These are phyloP conservation scores for Polysphondylium violaceum DNA, from an alignment of 78 protist species.

Conservation along the genomic window DNA sequence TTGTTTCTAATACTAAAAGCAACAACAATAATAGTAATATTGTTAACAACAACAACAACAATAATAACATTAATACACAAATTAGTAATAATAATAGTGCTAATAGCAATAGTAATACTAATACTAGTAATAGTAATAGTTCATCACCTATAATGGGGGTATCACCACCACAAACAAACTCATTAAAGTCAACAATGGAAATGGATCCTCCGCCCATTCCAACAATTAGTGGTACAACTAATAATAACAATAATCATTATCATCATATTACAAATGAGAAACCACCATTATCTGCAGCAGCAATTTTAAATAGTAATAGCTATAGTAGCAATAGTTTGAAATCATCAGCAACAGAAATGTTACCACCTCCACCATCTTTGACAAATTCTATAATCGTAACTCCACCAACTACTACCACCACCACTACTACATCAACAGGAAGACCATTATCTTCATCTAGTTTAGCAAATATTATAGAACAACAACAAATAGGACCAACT, in stretches of 20 bases:
- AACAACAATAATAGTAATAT: background rate
- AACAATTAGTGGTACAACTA: too few relatives aligned
- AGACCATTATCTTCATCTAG: constrained; percentile 2
- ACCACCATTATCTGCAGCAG: background rate
- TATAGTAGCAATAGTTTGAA: background rate
- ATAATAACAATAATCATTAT: too few relatives aligned
- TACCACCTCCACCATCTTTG: background rate
- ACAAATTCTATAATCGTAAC: background rate
- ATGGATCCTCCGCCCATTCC: constrained; percentile 35
- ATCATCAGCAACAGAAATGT: background rate
- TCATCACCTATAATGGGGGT: too few relatives aligned
- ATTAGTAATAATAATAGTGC: constrained; percentile 3
- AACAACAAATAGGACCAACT: background rate
- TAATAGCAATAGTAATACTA: constrained; percentile 1
- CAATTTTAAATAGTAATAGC: background rate
- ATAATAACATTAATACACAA: constrained; percentile 6
- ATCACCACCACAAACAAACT: too few relatives aligned
- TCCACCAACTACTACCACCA: background rate
- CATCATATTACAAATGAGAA: too few relatives aligned
- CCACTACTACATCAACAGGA: background rate
- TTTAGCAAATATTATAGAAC: constrained; percentile 11
- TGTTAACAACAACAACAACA: background rate
- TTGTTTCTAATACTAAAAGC: background rate
- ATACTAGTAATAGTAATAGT: background rate
- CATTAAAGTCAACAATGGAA: constrained; percentile 55